Base-by-base conservation (phyloP, 169 alveolate genomes). In the Plasmodium chabaudi region DNA sequence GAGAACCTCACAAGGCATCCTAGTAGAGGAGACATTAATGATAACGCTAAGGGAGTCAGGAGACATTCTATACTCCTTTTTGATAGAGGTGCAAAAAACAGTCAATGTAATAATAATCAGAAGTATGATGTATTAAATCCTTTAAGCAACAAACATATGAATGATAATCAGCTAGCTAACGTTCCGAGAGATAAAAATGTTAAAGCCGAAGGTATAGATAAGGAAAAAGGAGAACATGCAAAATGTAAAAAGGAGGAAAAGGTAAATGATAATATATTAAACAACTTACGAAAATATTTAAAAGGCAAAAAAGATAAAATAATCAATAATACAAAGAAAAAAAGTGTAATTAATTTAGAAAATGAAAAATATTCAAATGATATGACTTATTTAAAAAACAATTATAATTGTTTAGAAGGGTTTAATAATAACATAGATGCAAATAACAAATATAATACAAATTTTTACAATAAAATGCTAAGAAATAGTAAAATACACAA, bases 261-360 rank as follows among this genome's bases (percentile, higher is more conserved):
- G 15, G 25, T 17, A 10, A 67, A 67, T 46, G 87, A 72, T 21
- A 72, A 72, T 39, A 55, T 72, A 56, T 60, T 72, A 47, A 53
- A 55, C 55, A 72, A 72, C 23, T 19, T 72, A 19, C 42, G 87
- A 25, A 56, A 44, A 23, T 72, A 72, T 60, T 56, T 72, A 7
- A 72, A 56, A 56, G 57, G 21, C 17, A 56, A 34, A 34, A 34
- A 23, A 72, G 55, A 7, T 72, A 12, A 34, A 15, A 60, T 1
- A 46, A 15, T n/a, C 17, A 49, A 12, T 42, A 44, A 46, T 9
- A 39, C 71, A 23, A 72, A 60, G 46, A 21, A 21, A 7, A 72
- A 55, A 60, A 47, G 53, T 13, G 65, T 25, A 13, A 13, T 12
- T 34, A 19, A 55, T 39, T 27, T 9, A 13, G 19, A 21, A 49